Evolutionary conservation across 2,329 filamentous ascomycete species (phyloP).

Genomic region (Lizonia empirigonia): DNA sequence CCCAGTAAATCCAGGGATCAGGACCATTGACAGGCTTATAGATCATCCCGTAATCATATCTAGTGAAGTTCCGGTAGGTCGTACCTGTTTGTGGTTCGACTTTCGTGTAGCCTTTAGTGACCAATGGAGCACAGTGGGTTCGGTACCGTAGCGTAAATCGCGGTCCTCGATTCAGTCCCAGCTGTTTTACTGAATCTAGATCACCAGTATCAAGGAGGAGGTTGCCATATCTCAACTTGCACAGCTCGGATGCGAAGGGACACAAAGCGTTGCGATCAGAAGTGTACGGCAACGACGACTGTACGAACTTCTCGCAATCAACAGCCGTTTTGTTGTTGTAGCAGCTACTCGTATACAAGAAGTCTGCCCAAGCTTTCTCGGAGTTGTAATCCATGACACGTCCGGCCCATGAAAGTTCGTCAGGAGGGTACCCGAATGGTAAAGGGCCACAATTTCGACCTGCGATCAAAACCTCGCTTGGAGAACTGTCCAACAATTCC

Average conservation of each 20-base stretch:
- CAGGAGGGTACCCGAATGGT: background rate
- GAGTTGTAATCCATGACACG: background rate
- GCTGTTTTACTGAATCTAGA: background rate
- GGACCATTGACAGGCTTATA: too few relatives aligned
- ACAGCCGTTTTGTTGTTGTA: background rate
- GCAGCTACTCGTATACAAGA: constrained; percentile 15
- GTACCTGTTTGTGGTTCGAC: background rate
- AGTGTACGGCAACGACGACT: background rate
- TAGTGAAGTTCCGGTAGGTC: too few relatives aligned
- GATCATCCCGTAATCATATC: too few relatives aligned
- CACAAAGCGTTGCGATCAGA: background rate
- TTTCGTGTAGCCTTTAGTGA: background rate
- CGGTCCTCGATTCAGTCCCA: constrained; percentile 1
- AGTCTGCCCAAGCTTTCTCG: background rate
- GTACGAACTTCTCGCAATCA: background rate
- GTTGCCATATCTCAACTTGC: background rate
- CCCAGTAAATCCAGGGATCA: too few relatives aligned
- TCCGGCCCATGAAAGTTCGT: background rate
- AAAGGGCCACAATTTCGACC: constrained; percentile 27
- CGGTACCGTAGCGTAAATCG: background rate
- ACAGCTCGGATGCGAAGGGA: background rate
- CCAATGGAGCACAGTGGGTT: background rate
- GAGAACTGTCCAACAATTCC: constrained; percentile 32
- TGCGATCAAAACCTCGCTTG: constrained; percentile 39
- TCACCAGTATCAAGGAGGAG: background rate